Evolutionary conservation across 352 stramenopile species (phyloP), one percentile per base, ranked within the genome.

Genomic region (Porosira glacialis): DNA sequence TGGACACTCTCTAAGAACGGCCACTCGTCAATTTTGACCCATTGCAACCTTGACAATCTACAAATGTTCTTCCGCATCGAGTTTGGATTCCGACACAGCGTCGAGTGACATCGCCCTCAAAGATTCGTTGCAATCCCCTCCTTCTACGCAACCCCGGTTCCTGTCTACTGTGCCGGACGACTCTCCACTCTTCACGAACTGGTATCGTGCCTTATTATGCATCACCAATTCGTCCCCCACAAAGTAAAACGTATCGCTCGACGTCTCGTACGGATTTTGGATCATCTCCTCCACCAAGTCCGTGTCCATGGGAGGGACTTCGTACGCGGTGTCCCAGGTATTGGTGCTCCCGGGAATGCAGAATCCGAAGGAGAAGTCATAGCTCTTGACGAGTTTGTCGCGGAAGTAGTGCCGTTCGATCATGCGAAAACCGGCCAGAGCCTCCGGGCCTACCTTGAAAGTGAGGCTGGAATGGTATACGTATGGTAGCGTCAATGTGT

Each of bases 331-430:
- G 59, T 97, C 93, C 94, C 94, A 97, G 28, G 91, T 97, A 83
- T 98, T 98, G 3, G 94, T 94, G 55, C 91, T 97, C 56, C 85
- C 92, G 1, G 94, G 95, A 70, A 98, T 97, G 79, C 94, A 97
- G 75, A 97, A 98, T 17, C 94, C 95, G 66, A 98, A 98, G 50
- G 82, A 94, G 53, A 97, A 98, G 83, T 97, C 75, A 26, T 65
- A 86, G 24, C 59, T 77, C 66, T 81, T 85, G 75, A 96, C 83
- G 63, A 97, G 94, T 71, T 95, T 80, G 67, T 97, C 89, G 48
- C 92, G 86, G 71, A 97, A 98, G 81, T 97, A 98, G 80, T 97
- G 94, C 45, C 95, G 88, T 76, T 98, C 94, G 61, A 98, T 96
- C 95, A 98, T 98, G 41, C 94, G 86, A 69, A 97, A 93, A 44